These are phyloP conservation scores for Eucalyptus urophylla DNA, from an alignment of 345 rosid species.

Conservation along the genomic window DNA sequence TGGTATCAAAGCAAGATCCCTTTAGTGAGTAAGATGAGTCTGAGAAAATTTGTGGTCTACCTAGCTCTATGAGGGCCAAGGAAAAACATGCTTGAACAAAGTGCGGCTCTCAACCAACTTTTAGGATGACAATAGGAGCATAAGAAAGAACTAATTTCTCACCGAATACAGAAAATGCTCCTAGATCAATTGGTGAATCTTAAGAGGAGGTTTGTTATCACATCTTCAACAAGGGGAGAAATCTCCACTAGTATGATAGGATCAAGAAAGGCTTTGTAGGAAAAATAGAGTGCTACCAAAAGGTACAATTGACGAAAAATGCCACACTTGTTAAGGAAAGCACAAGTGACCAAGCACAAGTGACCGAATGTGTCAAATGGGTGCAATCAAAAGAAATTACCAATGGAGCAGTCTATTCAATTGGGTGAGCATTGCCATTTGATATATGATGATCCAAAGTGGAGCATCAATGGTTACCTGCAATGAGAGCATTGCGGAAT, in stretches of 20 bases:
- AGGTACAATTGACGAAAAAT: not conserved
- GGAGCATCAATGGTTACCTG: not conserved
- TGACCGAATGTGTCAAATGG: not conserved
- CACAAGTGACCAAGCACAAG: not conserved
- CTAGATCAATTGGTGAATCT: too few species aligned
- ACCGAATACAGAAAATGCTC: too few species aligned
- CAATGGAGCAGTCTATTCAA: rapidly evolving
- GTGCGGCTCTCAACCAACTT: not conserved
- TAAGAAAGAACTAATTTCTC: not conserved
- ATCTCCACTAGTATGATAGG: not conserved
- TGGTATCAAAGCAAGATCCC: not conserved
- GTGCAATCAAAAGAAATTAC: not conserved
- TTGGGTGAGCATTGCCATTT: not conserved
- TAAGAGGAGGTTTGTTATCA: not conserved
- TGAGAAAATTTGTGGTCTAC: not conserved
- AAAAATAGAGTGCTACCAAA: not conserved
- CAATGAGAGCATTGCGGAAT: not conserved
- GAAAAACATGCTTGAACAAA: not conserved
- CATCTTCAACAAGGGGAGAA: not conserved
- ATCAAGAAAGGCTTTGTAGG: not conserved
- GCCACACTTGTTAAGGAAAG: not conserved
- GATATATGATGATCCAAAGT: not conserved
- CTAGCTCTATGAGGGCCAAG: not conserved
- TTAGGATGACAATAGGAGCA: not conserved
- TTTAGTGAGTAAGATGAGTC: not conserved